Conservation (phyloP, 2,329 filamentous ascomycete species). For the Ophiostoma australiae region DNA sequence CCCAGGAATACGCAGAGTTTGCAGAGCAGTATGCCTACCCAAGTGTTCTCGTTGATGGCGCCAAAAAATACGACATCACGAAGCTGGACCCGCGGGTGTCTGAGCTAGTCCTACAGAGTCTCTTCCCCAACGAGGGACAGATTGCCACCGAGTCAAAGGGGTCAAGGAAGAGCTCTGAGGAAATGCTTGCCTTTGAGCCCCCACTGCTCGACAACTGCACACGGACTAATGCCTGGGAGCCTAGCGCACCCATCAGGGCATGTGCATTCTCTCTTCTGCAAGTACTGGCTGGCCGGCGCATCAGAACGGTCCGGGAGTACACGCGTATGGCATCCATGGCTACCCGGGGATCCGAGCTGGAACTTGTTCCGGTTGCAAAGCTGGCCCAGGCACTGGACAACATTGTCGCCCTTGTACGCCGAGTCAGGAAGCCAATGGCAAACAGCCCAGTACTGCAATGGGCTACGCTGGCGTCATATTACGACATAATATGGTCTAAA, state of each 20-base stretch:
- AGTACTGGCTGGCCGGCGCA: conserved; percentile 21
- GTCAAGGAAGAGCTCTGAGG: neutral
- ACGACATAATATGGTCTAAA: conserved; percentile 36
- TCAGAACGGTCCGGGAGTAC: conserved; percentile 37
- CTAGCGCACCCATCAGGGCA: conserved; percentile 36
- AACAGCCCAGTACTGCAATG: conserved; percentile 31
- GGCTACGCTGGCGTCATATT: conserved; percentile 36
- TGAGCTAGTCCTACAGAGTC: conserved; percentile 31
- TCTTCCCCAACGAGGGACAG: conserved; percentile 8
- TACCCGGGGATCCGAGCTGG: conserved; percentile 33
- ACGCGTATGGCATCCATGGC: conserved; percentile 35
- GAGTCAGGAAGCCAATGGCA: conserved; percentile 11
- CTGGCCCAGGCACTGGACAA: conserved; percentile 25
- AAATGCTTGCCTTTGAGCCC: conserved; percentile 41
- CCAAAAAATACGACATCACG: neutral
- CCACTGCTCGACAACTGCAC: conserved; percentile 39
- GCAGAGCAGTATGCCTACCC: conserved; percentile 28
- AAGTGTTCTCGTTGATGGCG: neutral
- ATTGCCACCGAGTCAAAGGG: neutral
- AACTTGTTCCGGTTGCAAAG: conserved; percentile 28
- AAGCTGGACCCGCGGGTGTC: conserved; percentile 33
- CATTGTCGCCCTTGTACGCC: conserved; percentile 27
- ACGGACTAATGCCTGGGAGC: conserved; percentile 39
- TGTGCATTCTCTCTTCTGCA: conserved; percentile 38
- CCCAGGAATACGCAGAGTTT: conserved; percentile 31